Evolutionary conservation across 2,329 filamentous ascomycete species (phyloP).

Genomic region (Cryphonectria parasitica): DNA sequence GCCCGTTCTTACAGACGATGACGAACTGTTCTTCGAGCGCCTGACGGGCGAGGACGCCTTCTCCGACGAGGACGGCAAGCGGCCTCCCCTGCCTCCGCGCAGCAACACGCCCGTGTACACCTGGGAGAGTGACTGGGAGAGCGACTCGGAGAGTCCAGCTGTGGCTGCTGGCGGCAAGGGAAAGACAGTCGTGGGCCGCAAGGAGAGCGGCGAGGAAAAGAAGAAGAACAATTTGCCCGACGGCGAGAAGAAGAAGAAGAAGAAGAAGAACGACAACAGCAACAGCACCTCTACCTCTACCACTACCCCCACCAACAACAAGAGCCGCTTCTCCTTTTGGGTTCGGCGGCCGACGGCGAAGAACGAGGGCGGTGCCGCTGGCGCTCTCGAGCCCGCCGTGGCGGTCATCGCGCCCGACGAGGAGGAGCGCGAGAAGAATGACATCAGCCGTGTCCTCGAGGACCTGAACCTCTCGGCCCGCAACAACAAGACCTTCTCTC

Average conservation of each 20-base stretch:
- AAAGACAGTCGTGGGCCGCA: slow-evolving; percentile 33
- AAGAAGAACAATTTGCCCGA: slow-evolving; percentile 30
- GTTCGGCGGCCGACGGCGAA: slow-evolving; percentile 38
- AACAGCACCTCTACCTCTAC: background rate
- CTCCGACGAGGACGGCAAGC: slow-evolving; percentile 47
- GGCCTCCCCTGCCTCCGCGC: slow-evolving; percentile 60
- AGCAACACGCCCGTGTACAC: slow-evolving; percentile 55
- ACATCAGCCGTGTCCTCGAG: slow-evolving; percentile 80
- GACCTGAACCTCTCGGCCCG: slow-evolving; percentile 80
- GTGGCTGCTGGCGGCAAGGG: slow-evolving; percentile 29
- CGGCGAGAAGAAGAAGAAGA: background rate
- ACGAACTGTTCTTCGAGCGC: slow-evolving; percentile 61
- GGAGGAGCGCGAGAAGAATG: slow-evolving; percentile 62
- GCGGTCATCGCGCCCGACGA: slow-evolving; percentile 44
- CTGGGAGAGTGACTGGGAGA: slow-evolving; percentile 50
- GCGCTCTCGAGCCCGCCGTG: slow-evolving; percentile 41
- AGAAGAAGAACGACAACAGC: background rate
- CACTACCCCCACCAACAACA: slow-evolving; percentile 18
- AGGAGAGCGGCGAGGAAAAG: slow-evolving; percentile 38
- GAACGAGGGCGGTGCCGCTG: slow-evolving; percentile 24
- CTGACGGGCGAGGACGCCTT: slow-evolving; percentile 50
- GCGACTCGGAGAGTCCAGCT: slow-evolving; percentile 30
- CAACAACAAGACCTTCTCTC: slow-evolving; percentile 83
- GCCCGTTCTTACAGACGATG: slow-evolving; percentile 58
- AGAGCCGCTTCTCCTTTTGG: slow-evolving; percentile 47